Evolutionary conservation across 1,284 basidiomycete species (phyloP).

Genomic region (Melampsora larici-populina): DNA sequence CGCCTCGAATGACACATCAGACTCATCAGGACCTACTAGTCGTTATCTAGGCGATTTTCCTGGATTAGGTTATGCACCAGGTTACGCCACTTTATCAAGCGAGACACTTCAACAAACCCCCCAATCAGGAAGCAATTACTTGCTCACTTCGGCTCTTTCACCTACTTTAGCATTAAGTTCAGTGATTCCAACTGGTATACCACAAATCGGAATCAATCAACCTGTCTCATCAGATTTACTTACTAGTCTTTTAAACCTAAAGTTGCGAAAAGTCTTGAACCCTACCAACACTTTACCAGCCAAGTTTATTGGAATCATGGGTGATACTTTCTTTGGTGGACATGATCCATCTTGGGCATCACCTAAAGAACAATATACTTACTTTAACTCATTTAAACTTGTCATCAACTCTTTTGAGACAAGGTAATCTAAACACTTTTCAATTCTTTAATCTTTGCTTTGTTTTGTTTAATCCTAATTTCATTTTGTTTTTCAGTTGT

Average conservation of each 20-base stretch:
- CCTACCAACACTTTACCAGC: slow-evolving; percentile 45
- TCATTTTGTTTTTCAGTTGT: no score
- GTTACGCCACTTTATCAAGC: no score
- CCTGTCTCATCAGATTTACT: no score
- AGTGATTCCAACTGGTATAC: background rate
- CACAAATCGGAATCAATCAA: background rate
- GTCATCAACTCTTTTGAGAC: slow-evolving; percentile 42
- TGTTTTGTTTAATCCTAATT: no score
- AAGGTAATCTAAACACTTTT: background rate
- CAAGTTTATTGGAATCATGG: slow-evolving; percentile 45
- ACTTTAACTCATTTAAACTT: slow-evolving; percentile 45
- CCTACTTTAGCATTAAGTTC: background rate
- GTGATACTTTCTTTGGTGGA: slow-evolving; percentile 48
- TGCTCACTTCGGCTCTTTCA: background rate
- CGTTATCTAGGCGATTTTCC: no score
- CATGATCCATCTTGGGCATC: slow-evolving; percentile 45
- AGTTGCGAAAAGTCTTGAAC: slow-evolving; percentile 24
- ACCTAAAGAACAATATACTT: slow-evolving; percentile 45
- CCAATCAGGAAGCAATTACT: background rate
- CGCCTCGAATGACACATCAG: no score
- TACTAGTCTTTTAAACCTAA: background rate
- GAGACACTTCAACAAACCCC: background rate
- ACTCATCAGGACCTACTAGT: no score
- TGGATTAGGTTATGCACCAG: no score
- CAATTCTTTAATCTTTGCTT: no score